Evolutionary conservation across 441 rosid species (phyloP), one percentile per base, ranked within the genome.

Genomic region (Erodium texanum): DNA sequence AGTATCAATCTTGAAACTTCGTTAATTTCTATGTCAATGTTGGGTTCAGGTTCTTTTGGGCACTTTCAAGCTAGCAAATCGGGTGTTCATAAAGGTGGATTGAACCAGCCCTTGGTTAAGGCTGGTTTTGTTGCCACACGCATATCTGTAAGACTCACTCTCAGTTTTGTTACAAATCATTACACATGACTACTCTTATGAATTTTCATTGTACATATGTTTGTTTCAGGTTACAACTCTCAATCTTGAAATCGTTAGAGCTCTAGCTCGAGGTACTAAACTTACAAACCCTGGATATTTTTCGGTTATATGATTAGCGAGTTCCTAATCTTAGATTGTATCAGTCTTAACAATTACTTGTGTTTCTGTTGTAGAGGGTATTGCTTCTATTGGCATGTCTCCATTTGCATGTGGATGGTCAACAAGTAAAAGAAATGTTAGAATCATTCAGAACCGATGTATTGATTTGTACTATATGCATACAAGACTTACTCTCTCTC

Each of bases 11-110:
- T n/a, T n/a, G n/a, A n/a, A n/a, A n/a, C n/a, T 50, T 27, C 66
- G 71, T 19, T 52, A 12, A 66, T 38, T 29, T 52, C 67, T 56
- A 58, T 43, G 11, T 4, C 34, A 1, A 43, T 68, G 68, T 74
- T 66, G 73, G 48, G 48, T 69, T 74, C 79, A 91, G 99, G 96
- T 80, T 93, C 97, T 23, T 93, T 93, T 77, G 99, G 99, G 65
- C 97, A 93, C 71, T 93, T 91, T 77, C 99, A 93, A 76, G 99
- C 99, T 6, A 91, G 99, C 77, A 84, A 78, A 81, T 93, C 97
- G 5, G 96, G 92, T 45, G 96, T 93, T 78, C 99, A 91, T 64
- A 91, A 80, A 81, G 99, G 99, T 70, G 99, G 96, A 69, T 80
- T 93, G 74, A 70, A 77, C 56, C 86, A 76, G 72, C 79, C 87